Evolutionary conservation across 2,329 filamentous ascomycete genomes (phyloP), one percentile per base, ranked within the genome.

Genomic region (Thelonectria rubi): DNA sequence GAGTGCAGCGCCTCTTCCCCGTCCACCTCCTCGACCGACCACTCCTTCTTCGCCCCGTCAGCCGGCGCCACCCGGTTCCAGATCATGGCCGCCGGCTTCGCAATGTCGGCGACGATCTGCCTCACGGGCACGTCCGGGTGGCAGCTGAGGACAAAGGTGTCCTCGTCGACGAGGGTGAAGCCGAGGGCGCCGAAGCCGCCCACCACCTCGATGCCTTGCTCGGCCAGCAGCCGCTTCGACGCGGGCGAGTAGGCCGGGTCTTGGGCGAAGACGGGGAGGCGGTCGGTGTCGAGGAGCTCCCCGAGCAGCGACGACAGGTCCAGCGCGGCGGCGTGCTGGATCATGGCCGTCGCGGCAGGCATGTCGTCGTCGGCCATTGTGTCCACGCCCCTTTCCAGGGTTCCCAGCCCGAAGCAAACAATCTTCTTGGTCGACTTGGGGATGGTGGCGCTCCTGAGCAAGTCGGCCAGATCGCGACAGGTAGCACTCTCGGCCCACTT

Each of bases 61-160:
- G 15, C 24, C 14, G 48, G 15, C 18, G 1, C 39, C 6, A 54
- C 32, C 12, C 14, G 5, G 17, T 63, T 43, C 67, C 60, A 67
- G 15, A 69, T 52, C 26, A 66, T 64, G 6, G 59, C 39, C 9
- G 55, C 56, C 7, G 68, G 66, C 5, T 57, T 57, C 3, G 69
- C 62, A 46, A 69, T 57, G 9, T 71, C 69, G 8, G 66, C 59
- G 2, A 67, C 48, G 6, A 71, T 56, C 15, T 71, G 69, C 51
- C 65, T 66, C 15, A 71, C 51, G 2, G 66, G 65, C 10, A 62
- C 24, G 10, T 47, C 40, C 8, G 64, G 60, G 24, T 18, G 37
- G 6, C 55, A 53, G 2, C 53, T 50, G 5, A 71, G 55, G 1
- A 70, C 66, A 2, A 65, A 9, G 10, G 60, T 58, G 11, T 50